Evolutionary conservation across 2,329 filamentous ascomycete species (phyloP).

Genomic region (Teratosphaeriaceae sp.): DNA sequence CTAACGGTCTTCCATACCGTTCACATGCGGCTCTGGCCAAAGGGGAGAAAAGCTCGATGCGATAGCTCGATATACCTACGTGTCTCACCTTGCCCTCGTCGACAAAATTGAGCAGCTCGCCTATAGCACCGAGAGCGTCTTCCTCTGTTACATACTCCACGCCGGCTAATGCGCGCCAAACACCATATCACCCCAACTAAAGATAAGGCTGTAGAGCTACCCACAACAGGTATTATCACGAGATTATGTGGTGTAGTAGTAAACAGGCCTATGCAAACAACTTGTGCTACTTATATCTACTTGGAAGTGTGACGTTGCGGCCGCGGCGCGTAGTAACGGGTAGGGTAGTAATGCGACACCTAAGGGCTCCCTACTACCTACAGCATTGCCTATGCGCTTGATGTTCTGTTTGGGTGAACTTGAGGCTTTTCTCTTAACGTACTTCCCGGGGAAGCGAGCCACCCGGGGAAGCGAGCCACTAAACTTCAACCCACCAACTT

Average conservation of each 20-base stretch:
- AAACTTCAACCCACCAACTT: not conserved
- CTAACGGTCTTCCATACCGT: conserved; percentile 1
- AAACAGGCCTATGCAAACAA: not conserved
- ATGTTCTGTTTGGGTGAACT: not conserved
- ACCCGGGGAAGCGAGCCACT: not conserved
- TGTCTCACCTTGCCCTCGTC: not conserved
- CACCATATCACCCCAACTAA: not conserved
- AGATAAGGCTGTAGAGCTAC: not conserved
- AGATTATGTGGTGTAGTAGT: conserved; percentile 1
- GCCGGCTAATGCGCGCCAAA: not conserved
- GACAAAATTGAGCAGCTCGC: conserved; percentile 1
- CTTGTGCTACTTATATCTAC: conserved; percentile 1
- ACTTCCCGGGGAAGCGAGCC: not conserved
- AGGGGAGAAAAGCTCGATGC: not conserved
- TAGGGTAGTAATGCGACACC: conserved; percentile 1
- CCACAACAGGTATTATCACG: not conserved
- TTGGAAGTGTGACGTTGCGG: conserved; percentile 1
- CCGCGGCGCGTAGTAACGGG: not conserved
- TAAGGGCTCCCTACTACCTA: not conserved
- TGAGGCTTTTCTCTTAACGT: not conserved
- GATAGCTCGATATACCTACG: conserved; percentile 1
- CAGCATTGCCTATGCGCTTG: not conserved
- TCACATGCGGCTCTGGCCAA: not conserved
- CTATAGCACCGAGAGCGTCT: not conserved
- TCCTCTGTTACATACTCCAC: conserved; percentile 1